A percentile compares a stretch with the other conserved stretches of the same genome.
Conservation (phyloP, 2,329 filamentous ascomycete genomes). For the Colletotrichum liriopes region DNA sequence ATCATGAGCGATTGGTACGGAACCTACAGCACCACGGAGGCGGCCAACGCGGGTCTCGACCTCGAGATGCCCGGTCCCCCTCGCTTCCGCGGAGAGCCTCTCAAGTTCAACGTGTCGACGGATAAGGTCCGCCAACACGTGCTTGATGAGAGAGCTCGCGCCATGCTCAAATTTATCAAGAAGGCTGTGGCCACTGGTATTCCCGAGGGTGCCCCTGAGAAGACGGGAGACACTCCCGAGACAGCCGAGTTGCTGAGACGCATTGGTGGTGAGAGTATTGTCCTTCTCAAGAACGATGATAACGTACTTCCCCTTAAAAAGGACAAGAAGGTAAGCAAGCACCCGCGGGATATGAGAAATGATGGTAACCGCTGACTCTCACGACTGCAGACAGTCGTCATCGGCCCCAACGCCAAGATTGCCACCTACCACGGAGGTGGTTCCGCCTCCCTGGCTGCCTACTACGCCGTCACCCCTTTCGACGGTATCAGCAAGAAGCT, state of each 20-base stretch:
- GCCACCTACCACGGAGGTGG: slow-evolving; percentile 76
- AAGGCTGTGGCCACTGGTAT: slow-evolving; percentile 68
- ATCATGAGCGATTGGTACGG: slow-evolving; percentile 75
- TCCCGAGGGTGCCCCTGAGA: slow-evolving; percentile 69
- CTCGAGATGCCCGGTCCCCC: slow-evolving; percentile 74
- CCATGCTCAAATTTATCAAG: slow-evolving; percentile 73
- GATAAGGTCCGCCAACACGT: slow-evolving; percentile 71
- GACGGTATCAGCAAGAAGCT: slow-evolving; percentile 76
- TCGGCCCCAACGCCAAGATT: slow-evolving; percentile 72
- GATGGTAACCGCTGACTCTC: slow-evolving; percentile 17
- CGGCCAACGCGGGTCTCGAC: slow-evolving; percentile 68
- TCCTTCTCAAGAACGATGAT: slow-evolving; percentile 81
- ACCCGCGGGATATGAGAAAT: not conserved
- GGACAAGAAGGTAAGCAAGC: slow-evolving; percentile 65
- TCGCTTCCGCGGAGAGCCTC: slow-evolving; percentile 64
- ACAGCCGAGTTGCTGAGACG: slow-evolving; percentile 75
- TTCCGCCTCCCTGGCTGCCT: slow-evolving; percentile 72
- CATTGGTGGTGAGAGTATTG: slow-evolving; percentile 78
- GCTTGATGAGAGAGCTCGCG: slow-evolving; percentile 71
- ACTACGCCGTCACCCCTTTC: slow-evolving; percentile 80
- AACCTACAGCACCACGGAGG: slow-evolving; percentile 68
- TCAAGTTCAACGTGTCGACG: slow-evolving; percentile 67
- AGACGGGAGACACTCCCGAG: slow-evolving; percentile 71
- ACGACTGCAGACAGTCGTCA: slow-evolving; percentile 62
- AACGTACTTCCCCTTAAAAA: slow-evolving; percentile 75